Evolutionary conservation across 768 basidiomycete species (phyloP).

Genomic region (Tylopilus sp.): DNA sequence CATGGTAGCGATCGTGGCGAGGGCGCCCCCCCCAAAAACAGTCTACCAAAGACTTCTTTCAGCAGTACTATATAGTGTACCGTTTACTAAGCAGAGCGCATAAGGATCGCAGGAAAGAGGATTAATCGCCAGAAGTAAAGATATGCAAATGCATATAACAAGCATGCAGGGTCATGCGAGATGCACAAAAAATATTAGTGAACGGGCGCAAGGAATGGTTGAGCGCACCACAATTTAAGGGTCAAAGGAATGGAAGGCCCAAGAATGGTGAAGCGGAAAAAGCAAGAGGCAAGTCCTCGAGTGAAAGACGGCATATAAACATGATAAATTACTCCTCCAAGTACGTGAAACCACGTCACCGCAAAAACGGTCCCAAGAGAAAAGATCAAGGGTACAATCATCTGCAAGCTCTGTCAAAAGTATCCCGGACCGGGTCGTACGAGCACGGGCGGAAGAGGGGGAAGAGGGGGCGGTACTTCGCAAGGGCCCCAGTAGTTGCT

Average conservation of each 20-base stretch:
- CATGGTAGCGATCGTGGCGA: too few relatives aligned
- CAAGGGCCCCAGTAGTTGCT: conserved; percentile 20
- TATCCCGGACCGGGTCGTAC: conserved; percentile 25
- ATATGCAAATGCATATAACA: neutral
- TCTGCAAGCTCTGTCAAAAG: conserved; percentile 19
- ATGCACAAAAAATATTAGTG: conserved; percentile 12
- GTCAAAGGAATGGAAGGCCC: conserved; percentile 8
- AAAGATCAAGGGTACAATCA: neutral
- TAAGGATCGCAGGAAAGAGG: neutral
- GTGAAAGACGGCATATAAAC: conserved; percentile 23
- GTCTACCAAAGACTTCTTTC: conserved; percentile 9
- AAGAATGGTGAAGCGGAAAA: conserved; percentile 13
- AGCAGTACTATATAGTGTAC: conserved; percentile 1
- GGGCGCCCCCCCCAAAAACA: too few relatives aligned
- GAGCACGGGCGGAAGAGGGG: conserved; percentile 14
- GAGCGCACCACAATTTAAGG: conserved; percentile 2
- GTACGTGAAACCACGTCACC: conserved; percentile 1
- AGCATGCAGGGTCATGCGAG: neutral
- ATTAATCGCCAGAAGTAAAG: neutral
- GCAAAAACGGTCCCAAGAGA: conserved; percentile 8
- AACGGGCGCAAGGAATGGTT: neutral
- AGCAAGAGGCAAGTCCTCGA: conserved; percentile 3
- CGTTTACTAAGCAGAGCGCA: neutral
- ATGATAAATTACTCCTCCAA: conserved; percentile 27
- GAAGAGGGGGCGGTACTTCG: conserved; percentile 20